Evolutionary conservation across 139 green algal species (phyloP).

Genomic region (Chlorella sp.): DNA sequence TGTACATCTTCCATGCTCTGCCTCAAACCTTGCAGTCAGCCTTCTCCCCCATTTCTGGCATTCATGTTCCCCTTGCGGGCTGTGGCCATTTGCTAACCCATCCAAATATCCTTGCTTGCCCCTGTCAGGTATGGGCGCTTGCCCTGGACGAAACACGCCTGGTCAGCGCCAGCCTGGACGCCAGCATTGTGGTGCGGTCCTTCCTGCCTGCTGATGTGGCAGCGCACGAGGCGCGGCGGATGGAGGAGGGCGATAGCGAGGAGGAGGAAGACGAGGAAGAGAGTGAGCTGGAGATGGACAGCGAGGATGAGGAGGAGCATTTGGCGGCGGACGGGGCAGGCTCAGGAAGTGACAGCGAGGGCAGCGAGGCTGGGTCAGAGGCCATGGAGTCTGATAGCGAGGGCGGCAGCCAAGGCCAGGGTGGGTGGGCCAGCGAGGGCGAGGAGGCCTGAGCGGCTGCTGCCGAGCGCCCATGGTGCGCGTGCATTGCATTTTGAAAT

Average conservation of each 20-base stretch:
- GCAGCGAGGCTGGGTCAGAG: neutral
- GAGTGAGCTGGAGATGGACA: neutral
- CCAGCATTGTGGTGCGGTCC: neutral
- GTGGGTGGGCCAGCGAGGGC: no score
- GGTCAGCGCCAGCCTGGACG: constrained; percentile 5
- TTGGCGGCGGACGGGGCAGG: neutral
- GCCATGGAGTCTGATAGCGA: no score
- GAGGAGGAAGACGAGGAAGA: neutral
- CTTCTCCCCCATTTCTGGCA: no score
- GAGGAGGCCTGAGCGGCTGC: no score
- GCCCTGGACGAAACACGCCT: neutral
- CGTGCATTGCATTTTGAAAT: no score
- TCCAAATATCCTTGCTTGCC: neutral
- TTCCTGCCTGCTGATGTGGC: constrained; percentile 1
- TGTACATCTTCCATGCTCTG: neutral
- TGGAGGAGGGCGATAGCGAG: neutral
- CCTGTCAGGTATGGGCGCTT: constrained; percentile 25
- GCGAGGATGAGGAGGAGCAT: neutral
- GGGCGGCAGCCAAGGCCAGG: no score
- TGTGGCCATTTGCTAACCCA: no score
- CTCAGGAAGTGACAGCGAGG: neutral
- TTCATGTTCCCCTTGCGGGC: no score
- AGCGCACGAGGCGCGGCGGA: neutral
- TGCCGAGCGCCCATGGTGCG: no score
- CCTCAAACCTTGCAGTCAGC: no score